Base-by-base conservation (phyloP, 331 rosid genomes). In the Malus hybrid region DNA sequence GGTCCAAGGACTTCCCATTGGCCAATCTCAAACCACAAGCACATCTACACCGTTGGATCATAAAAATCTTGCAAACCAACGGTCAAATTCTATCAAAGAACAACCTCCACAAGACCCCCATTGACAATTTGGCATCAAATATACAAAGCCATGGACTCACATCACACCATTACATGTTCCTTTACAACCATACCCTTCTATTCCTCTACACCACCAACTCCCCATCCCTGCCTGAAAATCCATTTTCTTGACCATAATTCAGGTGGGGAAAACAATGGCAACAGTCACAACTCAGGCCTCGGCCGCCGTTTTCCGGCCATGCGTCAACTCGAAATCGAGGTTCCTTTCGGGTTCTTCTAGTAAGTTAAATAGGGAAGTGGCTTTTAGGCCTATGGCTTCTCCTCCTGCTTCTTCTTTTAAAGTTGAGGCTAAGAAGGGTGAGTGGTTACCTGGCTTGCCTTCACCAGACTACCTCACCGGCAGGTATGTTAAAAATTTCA, bases 401-500 rank as follows among this genome's bases (percentile, higher is more conserved):
- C 65, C 88, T 19, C 76, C 88, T 6, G 66, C 86, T 31, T 16
- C 76, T 12, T 88, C 96, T 36, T 74, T 91, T 67, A 91, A 88
- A 72, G 91, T 93, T 61, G 81, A 86, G 85, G 98, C 98, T n/a
- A 88, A 81, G 90, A 87, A 93, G 82, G 98, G 98, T 69, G 93
- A 89, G 74, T 93, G 98, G 98, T 20, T 93, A 20, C 98, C 97
- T 0, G 98, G 98, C 31, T 85, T 91, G 85, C 63, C 97, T 31
- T 89, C 98, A 55, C 98, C 98, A 0, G 72, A 15, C 44, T 91
- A 93, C 83, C 91, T 93, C 72, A 74, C 65, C 24, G 98, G 98
- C 81, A 86, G 91, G 98, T 93, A 85, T 20, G 55, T 63, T 62
- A 27, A 62, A 16, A 62, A 28, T 62, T 62, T 62, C 36, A 0